phyloP scores from a whole-genome alignment of 192 early-diverging fungal species.

The Funneliformis geosporum region DNA sequence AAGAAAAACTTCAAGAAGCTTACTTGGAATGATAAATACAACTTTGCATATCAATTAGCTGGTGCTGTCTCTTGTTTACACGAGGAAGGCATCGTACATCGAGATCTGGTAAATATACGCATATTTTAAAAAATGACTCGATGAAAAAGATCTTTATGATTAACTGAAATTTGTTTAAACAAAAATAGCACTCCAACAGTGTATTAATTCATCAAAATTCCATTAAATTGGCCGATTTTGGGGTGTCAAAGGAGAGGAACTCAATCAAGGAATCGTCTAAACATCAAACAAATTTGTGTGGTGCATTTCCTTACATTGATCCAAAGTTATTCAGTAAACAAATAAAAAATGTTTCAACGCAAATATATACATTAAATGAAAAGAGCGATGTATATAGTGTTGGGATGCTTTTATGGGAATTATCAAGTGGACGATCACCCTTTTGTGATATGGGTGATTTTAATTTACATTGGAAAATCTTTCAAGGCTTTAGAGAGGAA shows the following conservation, averaged over 20 bases:
- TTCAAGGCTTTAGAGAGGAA: background rate
- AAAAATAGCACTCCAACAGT: background rate
- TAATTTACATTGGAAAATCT: background rate
- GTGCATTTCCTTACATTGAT: background rate
- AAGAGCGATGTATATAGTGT: background rate
- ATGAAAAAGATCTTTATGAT: background rate
- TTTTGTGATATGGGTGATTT: background rate
- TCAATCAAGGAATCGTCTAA: background rate
- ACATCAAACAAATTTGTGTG: background rate
- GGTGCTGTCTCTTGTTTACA: background rate
- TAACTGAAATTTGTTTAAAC: background rate
- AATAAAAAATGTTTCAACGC: background rate
- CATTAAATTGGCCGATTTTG: background rate
- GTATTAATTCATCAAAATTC: background rate
- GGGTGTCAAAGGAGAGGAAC: background rate
- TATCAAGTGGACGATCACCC: background rate
- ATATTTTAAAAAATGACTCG: background rate
- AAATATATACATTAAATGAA: background rate
- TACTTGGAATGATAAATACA: background rate
- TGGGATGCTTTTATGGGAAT: background rate
- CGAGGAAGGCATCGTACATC: background rate
- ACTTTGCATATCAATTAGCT: background rate
- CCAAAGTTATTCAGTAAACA: background rate
- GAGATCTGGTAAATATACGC: background rate
- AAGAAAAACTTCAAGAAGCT: background rate